Percentiles rank a stretch among this genome's conserved stretches.
Evolutionary conservation across 768 basidiomycete species (phyloP).

Genomic region (Udeniomyces megalosporus): DNA sequence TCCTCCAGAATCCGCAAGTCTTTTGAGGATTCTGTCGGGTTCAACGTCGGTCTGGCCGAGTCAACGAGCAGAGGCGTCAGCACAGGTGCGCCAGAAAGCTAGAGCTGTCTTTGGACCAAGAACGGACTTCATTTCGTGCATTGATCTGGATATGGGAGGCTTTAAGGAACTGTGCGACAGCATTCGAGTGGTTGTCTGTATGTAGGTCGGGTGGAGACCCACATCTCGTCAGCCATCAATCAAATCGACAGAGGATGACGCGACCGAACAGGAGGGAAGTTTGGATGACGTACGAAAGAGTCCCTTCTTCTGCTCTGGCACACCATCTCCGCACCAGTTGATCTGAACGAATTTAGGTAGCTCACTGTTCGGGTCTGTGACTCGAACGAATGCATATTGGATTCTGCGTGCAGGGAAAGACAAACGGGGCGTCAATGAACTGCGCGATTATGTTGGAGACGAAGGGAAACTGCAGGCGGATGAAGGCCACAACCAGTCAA

Average conservation of each 20-base stretch:
- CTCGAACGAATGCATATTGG: conserved; percentile 79
- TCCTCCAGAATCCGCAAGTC: conserved; percentile 78
- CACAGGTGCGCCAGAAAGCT: not conserved
- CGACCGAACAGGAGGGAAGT: not conserved
- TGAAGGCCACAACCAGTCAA: too few relatives aligned
- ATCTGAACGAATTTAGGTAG: conserved; percentile 86
- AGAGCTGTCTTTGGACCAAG: not conserved
- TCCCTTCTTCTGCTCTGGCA: conserved; percentile 81
- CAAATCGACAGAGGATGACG: not conserved
- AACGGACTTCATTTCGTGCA: conserved; percentile 64
- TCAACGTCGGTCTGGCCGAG: conserved; percentile 55
- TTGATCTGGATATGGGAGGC: conserved; percentile 74
- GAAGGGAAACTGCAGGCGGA: not conserved
- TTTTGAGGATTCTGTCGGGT: conserved; percentile 62
- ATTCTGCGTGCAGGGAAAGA: conserved; percentile 45
- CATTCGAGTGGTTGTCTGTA: conserved; percentile 54
- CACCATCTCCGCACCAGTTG: conserved; percentile 73
- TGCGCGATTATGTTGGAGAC: conserved; percentile 3
- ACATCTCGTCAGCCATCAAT: too few relatives aligned
- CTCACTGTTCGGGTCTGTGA: conserved; percentile 66
- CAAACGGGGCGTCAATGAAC: conserved; percentile 9
- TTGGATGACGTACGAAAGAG: conserved; percentile 43
- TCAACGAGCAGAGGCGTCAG: not conserved
- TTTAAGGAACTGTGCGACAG: conserved; percentile 62
- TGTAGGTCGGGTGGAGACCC: too few relatives aligned